These are phyloP conservation scores for Sporobolomyces phaffii DNA, from an alignment of 768 basidiomycete genomes.

Conservation along the genomic window DNA sequence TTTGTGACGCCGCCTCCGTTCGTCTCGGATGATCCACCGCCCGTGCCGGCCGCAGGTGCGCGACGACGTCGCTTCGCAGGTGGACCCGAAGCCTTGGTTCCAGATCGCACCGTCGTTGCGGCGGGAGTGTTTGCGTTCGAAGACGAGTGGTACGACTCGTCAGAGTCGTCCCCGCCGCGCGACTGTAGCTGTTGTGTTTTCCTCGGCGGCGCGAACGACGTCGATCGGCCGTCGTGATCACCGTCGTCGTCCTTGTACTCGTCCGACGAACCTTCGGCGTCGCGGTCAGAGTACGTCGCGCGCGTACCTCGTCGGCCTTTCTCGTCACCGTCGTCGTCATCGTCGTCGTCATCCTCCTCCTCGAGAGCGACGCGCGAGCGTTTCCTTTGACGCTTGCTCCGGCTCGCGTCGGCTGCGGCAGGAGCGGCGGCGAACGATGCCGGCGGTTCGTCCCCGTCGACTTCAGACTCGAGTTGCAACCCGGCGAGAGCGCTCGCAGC, in stretches of 20 bases:
- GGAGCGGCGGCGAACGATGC: slow-evolving; percentile 60
- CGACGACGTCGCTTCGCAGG: slow-evolving; percentile 21
- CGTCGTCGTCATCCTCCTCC: background rate
- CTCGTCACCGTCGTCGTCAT: background rate
- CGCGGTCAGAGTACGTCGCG: background rate
- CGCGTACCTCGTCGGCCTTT: no score
- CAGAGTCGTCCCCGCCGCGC: slow-evolving; percentile 10
- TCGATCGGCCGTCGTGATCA: background rate
- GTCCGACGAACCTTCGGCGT: background rate
- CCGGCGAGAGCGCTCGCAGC: slow-evolving; percentile 43
- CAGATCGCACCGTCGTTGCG: no score
- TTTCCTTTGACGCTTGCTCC: slow-evolving; percentile 47
- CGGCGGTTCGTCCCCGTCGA: slow-evolving; percentile 42
- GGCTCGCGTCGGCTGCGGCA: slow-evolving; percentile 61
- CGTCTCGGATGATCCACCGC: background rate
- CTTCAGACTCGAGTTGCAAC: slow-evolving; percentile 55
- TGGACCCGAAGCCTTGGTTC: background rate
- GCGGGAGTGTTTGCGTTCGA: background rate
- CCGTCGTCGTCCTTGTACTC: background rate
- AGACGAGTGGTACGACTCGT: slow-evolving; percentile 23
- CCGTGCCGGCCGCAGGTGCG: background rate
- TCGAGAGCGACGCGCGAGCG: background rate
- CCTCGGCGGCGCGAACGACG: slow-evolving; percentile 40
- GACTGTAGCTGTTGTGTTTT: no score
- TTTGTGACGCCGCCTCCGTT: no score